Conservation (phyloP, 78 protist species). For the Dictyostelium purpureum region DNA sequence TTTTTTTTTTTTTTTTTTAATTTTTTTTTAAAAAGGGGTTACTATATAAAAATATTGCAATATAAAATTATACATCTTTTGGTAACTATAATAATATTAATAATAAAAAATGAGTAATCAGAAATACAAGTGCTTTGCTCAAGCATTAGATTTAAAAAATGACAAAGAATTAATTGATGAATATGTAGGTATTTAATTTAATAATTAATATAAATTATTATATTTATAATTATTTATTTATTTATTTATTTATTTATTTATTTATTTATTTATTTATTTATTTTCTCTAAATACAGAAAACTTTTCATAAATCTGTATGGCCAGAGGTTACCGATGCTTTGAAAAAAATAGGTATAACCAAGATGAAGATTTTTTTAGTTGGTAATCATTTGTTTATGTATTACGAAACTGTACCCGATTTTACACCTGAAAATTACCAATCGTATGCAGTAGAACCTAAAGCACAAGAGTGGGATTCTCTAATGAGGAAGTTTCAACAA, state of each 20-base stretch:
- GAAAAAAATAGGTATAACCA: constrained; percentile 7
- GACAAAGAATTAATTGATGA: constrained; percentile 51
- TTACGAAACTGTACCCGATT: constrained; percentile 32
- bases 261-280: too few relatives aligned
- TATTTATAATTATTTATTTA: too few relatives aligned
- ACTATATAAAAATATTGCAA: neutral
- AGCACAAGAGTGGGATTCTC: constrained; percentile 63
- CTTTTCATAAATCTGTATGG: constrained; percentile 58
- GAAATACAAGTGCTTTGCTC: constrained; percentile 61
- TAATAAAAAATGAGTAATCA: neutral
- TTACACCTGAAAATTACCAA: constrained; percentile 46
- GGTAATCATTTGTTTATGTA: constrained; percentile 64
- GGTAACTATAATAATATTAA: too few relatives aligned
- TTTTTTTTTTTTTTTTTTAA: neutral
- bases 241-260: too few relatives aligned
- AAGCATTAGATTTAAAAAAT: constrained; percentile 60
- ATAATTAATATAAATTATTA: too few relatives aligned
- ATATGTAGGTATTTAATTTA: too few relatives aligned
- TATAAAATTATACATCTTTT: too few relatives aligned
- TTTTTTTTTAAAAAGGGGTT: neutral
- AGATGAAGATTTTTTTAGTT: constrained; percentile 57
- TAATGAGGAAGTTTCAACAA: constrained; percentile 78
- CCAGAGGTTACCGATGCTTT: constrained; percentile 52
- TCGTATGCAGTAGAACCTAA: constrained; percentile 34
- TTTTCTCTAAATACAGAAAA: too few relatives aligned